Base-by-base conservation (phyloP, 2,329 filamentous ascomycete species). In the Magnaporthiopsis incrustans region DNA sequence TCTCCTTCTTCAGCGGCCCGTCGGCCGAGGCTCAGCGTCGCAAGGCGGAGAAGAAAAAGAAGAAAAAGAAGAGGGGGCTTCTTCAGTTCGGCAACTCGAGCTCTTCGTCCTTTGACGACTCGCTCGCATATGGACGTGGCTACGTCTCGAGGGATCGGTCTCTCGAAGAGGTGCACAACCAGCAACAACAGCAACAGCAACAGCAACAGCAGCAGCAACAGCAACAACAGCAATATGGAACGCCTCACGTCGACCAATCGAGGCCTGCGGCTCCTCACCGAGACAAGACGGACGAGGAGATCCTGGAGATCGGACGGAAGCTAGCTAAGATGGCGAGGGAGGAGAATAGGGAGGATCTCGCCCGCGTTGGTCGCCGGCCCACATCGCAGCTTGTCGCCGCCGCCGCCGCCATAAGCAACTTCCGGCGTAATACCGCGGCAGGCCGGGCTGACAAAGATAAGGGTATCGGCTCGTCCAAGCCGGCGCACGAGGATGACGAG, bases 101-200 rank as follows among this genome's bases (percentile, higher is more conserved):
- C 25, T 82, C 81, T 1, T 85, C 82, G 1, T 85, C 82, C 0
- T 73, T 85, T 58, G 82, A 86, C 69, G 77, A 78, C 59, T 83
- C 85, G 69, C 73, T 86, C 64, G 82, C 80, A 4, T 86, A 85
- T 71, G 83, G 83, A n/a, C 76, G 73, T 57, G 82, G 81, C 7
- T 82, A 77, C 65, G 71, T 76, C 33, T 70, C 73, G 59, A 70
- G 67, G 65, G 67, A 61, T 62, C 69, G 38, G 44, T 53, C 44
- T 3, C 2, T n/a, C n/a, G 44, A 53, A 7, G 6, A 53, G n/a
- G 18, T 25, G 25, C 53, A 65, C 32, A 58, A 65, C 33, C 59
- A 61, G 22, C 18, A 27, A 56, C 63, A 62, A 18, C 59, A 68
- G 25, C 65, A 57, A 30, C 64, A 66, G 15, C 59, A 62, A n/a